Base-by-base conservation (phyloP, 345 rosid species). In the Erodium maritimum region DNA sequence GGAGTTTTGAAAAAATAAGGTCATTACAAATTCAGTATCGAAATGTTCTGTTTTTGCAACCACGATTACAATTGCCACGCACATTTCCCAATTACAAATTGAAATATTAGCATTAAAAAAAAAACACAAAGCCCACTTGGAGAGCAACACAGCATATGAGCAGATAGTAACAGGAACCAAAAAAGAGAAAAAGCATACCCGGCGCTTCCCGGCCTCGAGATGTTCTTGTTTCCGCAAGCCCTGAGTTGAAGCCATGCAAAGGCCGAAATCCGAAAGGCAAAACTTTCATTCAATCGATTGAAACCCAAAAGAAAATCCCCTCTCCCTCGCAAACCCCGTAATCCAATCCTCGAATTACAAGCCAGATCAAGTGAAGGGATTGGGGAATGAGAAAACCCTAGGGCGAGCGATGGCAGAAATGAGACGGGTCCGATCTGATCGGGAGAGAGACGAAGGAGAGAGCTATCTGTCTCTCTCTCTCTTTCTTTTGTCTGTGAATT, bases 201-300 rank as follows among this genome's bases (percentile, higher is more conserved):
- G 85, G 37, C 94, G 87, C 56, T 91, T 88, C 60, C 97, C 99
- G 67, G 97, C 97, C 68, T 87, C 85, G 63, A 87, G 79, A 77
- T 75, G 95, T 70, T 82, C 94, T 68, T 83, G 94, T 69, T 85
- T 85, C 57, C 86, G 83, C 3, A 85, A 73, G 61, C 83, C 93
- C 83, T 81, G 95, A 73, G 91, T 97, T 59, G 97, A 93, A 51
- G 99, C 95, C 99, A 93, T 93, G 67, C 16, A 10, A 42, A 2
- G 14, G 48, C 14, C 48, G 14, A 11, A 42, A 42, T 42, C 48
- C 48, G 1, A 14, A 42, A 42, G 48, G 10, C 54, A 17, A 51
- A 17, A 51, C 19, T 51, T 19, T 51, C 21, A 51, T 51, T 51
- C 20, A 51, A 51, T n/a, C 54, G n/a, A 51, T 51, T n/a, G n/a